Base-by-base conservation (phyloP, 139 green algal species). In the Pseudopediastrum boryanum region DNA sequence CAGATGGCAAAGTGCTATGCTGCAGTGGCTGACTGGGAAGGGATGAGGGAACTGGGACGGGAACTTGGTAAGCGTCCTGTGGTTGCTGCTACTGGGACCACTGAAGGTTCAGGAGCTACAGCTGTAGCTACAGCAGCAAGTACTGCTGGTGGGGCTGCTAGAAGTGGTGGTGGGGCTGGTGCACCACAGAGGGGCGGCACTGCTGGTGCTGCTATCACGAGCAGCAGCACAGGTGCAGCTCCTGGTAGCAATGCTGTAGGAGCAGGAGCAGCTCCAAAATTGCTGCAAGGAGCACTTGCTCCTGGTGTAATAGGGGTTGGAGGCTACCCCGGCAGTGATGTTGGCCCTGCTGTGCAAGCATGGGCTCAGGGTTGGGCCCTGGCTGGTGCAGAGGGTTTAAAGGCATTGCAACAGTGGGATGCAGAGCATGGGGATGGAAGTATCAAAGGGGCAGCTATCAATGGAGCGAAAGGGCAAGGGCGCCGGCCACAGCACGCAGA, bases 1-100 rank as follows among this genome's bases (percentile, higher is more conserved):
- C 79, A 87, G 10, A 68, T 79, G 42, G 84, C 66, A 6, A 74
- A 89, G 0, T 90, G 85, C 29, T 93, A 93, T n/a, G 83, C 88
- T 0, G 79, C 81, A 0, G 42, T 93, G 29, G 71, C 71, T 0
- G 88, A 94, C 74, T 92, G 87, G 81, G 41, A 72, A 1, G 86
- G 85, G 0, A 65, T 81, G 35, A 7, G 56, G 7, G 27, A 27
- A 6, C 19, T 80, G 42, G 21, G 16, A 1, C 48, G 63, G 19
- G 41, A 5, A 12, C n/a, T n/a, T n/a, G n/a, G n/a, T n/a, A n/a
- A n/a, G n/a, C n/a, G n/a, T n/a, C n/a, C n/a, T n/a, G n/a, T n/a
- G n/a, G n/a, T n/a, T n/a, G n/a, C n/a, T n/a, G n/a, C n/a, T n/a
- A n/a, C 46, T 56, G 46, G 46, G 13, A 56, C 46, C 16, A 12